Base-by-base conservation (phyloP, 2,329 filamentous ascomycete species). In the Cladosporium sp. region DNA sequence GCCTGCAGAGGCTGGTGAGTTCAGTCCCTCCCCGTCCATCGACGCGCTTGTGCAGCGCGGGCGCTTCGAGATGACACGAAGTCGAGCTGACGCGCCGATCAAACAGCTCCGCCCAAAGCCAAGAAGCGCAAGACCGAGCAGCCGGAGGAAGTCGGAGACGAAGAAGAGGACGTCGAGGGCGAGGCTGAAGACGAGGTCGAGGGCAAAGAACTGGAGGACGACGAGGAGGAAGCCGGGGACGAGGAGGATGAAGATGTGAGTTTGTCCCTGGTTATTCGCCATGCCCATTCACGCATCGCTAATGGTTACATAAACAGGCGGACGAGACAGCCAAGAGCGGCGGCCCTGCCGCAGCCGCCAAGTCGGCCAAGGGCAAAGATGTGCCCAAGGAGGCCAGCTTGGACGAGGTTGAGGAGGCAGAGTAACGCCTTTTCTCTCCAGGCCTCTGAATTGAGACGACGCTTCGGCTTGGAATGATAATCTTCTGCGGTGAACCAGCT, bases 311-410 rank as follows among this genome's bases (percentile, higher is more conserved):
- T 8, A 3, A 38, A n/a, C 16, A 61, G 14, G 59, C 61, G 11
- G 63, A 63, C 10, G 61, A 61, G 40, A 65, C 65, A 9, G 59
- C 59, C 7, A 58, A 59, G 22, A 56, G 53, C 14, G 51, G 60
- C 14, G 65, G 62, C 8, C 65, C 66, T 41, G 60, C 66, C 10
- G 63, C 61, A 40, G 59, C 59, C 28, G 64, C 64, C 22, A 65
- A 66, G 54, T 52, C 57, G 37, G 55, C 54, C 37, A 67, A 66
- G 58, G 61, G 57, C 14, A 56, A 53, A 14, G 57, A 55, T 9
- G 59, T 65, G 19, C 64, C 66, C 14, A 66, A 67, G 58, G 64
- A 67, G 54, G 58, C 59, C 31, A 59, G 63, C 43, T 54, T 66
- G 33, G 56, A 60, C 14, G 65, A 66, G 45, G 62, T 63, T 33